Base-by-base conservation (phyloP, 192 early-diverging fungal genomes). In the Coemansia sp. region DNA sequence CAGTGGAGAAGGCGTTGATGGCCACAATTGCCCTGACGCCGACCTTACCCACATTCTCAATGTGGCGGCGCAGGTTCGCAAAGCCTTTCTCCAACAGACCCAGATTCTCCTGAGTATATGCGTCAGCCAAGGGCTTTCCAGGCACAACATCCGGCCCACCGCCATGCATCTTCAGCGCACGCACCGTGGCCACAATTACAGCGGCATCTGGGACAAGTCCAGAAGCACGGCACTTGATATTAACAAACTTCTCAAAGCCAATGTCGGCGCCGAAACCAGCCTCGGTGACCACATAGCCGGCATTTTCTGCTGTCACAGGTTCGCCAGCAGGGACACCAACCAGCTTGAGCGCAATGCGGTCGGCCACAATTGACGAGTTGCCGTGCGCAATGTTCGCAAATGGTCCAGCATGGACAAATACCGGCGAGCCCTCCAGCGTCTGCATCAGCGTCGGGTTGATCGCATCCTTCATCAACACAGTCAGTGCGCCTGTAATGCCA, bases 261-360 rank as follows among this genome's bases (percentile, higher is more conserved):
- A 99, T 99, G 81, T 99, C 97, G 9, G 97, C 97, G 23, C 97
- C 97, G 69, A 99, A 99, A 16, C 97, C 97, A n/a, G 96, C 94
- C 80, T 99, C 97, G 30, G 97, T 99, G 32, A 98, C 87, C 27
- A 97, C 95, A 62, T 91, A 98, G 8, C 97, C 97, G 49, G 78
- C 71, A 44, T 52, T 69, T 9, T 67, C 69, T 12, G 65, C 53
- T 0, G 81, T 76, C 22, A 79, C 79, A 2, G 78, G 24, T 31
- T 82, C 84, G 19, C 75, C 82, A 5, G 83, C 69, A 21, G 89
- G 85, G 16, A 88, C 86, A 41, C 94, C 94, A 12, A 90, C 92
- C 26, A 98, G 82, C 71, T 95, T 95, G 58, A 99, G 86, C 12
- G 95, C 97, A 78, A 99, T 94, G 49, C 83, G 84, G 80, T 99